Conservation (phyloP, 2,329 filamentous ascomycete genomes). For the Xylaria multiplex region DNA sequence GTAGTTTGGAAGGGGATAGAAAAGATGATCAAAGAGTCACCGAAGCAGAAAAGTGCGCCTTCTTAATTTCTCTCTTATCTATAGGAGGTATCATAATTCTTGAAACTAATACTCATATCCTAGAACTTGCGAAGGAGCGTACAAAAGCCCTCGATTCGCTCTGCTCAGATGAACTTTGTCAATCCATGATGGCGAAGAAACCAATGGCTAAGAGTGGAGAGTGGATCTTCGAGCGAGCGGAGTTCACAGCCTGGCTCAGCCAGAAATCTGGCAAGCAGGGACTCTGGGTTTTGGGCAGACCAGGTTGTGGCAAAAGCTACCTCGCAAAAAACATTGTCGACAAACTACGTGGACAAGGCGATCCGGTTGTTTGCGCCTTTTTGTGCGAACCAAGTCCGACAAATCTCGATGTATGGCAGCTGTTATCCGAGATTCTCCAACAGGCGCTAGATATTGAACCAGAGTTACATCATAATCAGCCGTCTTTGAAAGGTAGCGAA, state of each 20-base stretch:
- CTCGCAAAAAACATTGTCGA: conserved; percentile 18
- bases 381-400: conserved; percentile 2
- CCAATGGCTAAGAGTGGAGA: neutral
- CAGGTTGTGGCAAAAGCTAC: conserved; percentile 23
- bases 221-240: conserved; percentile 9
- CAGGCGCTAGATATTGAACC: conserved; percentile 15
- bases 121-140: neutral
- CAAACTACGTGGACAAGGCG: neutral
- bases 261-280: neutral
- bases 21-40: conserved; percentile 1
- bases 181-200: conserved; percentile 15
- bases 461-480: neutral
- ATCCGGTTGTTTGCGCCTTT: conserved; percentile 16
- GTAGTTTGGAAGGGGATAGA: neutral
- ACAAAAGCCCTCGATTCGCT: neutral
- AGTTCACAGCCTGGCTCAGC: conserved; percentile 6
- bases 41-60: conserved; percentile 1
- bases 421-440: conserved; percentile 9
- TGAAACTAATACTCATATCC: neutral
- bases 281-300: conserved; percentile 9
- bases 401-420: neutral
- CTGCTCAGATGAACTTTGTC: conserved; percentile 13
- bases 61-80: neutral
- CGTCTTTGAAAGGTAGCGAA: neutral
- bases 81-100: neutral